Evolutionary conservation across 768 basidiomycete genomes (phyloP), one percentile per base, ranked within the genome.

Genomic region (Gloeopeniophorella convolvens): DNA sequence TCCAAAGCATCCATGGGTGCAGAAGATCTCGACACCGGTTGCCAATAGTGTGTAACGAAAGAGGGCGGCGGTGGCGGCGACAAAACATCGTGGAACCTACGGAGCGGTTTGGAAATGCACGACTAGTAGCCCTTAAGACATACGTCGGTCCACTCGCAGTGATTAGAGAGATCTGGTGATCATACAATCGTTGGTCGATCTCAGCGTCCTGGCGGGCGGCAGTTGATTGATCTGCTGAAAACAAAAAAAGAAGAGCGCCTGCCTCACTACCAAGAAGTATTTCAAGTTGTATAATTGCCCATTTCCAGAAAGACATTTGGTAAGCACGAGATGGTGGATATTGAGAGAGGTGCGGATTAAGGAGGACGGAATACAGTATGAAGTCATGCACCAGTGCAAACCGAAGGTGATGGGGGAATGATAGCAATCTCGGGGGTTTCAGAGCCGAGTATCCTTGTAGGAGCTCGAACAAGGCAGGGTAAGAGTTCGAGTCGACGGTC

Each of bases 231-330:
- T 31, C 21, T 6, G 15, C 16, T 31, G 36, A 48, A 59, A 48
- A 30, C 11, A 15, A 28, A 27, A 31, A 28, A 28, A 27, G 32
- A 28, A 50, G 39, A 16, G 15, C 4, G 66, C 73, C 57, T 72
- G 73, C 82, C 72, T 83, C 76, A n/a, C 69, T 65, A 16, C 51
- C 51, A 13, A 61, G 47, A 52, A 74, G 47, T 11, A 58, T 59
- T 64, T 88, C 87, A 31, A 89, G 67, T 31, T 70, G 62, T 18
- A 63, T 59, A 16, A 89, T 75, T 1, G 69, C 71, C 77, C 82
- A 83, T 65, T 89, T 89, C 85, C 85, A 89, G 61, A 88, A 90
- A 2, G 62, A 52, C 41, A 68, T 68, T 54, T 84, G 85, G 55
- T 83, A 87, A 55, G 77, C 70, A 15, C 57, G 53, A 0, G 86